Evolutionary conservation across 2,329 filamentous ascomycete genomes (phyloP).

Genomic region (Fusarium oligoseptatum): DNA sequence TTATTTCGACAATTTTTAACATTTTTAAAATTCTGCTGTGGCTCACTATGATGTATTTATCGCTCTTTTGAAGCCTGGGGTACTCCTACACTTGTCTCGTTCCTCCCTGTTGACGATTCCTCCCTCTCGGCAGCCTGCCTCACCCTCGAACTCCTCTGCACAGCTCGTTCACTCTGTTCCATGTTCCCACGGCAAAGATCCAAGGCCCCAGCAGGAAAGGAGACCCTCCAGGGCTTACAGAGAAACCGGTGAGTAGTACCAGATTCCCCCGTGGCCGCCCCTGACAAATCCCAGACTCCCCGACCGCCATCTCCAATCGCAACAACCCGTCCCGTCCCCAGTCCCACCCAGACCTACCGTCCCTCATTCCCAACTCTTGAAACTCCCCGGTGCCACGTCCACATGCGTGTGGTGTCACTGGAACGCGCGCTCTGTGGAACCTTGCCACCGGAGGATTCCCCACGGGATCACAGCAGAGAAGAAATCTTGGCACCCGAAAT

Average conservation of each 20-base stretch:
- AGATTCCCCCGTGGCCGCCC: no score
- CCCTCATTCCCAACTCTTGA: background rate
- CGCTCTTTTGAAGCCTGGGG: background rate
- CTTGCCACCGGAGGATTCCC: background rate
- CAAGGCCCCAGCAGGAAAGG: background rate
- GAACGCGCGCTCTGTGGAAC: background rate
- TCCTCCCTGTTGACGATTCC: background rate
- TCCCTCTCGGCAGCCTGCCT: background rate
- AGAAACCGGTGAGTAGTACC: background rate
- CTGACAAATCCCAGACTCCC: background rate
- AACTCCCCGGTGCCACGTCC: background rate
- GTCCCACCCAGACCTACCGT: no score
- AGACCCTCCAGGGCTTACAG: background rate
- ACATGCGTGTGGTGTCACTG: background rate
- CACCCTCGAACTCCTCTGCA: background rate
- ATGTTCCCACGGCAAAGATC: background rate
- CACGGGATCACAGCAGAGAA: background rate
- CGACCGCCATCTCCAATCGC: background rate
- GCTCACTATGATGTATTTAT: background rate
- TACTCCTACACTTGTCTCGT: background rate
- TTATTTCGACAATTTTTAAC: background rate
- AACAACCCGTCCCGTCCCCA: background rate
- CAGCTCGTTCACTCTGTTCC: background rate
- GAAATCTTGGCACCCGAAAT: background rate
- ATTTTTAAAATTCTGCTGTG: background rate